Base-by-base conservation (phyloP, 2,329 filamentous ascomycete species). In the Chaetomium strumarium region DNA sequence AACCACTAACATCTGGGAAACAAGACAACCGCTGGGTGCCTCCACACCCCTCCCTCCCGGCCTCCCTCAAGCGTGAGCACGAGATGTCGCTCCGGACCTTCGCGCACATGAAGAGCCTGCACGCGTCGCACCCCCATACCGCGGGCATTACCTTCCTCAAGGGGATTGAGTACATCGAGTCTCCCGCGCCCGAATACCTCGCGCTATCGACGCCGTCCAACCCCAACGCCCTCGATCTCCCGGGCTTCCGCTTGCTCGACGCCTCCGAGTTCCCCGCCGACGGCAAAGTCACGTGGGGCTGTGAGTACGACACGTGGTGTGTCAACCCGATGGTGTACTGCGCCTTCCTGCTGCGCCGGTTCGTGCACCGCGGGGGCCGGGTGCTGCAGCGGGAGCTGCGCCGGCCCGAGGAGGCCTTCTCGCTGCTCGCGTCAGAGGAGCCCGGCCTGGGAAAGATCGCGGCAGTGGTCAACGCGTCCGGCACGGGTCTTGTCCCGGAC, bases 241-340 rank as follows among this genome's bases (percentile, higher is more conserved):
- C 66, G 11, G 70, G 64, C 3, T 77, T 76, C 55, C 63, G 70
- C 24, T 47, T 72, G 13, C 64, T 75, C 34, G 13, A 39, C 19
- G 39, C 47, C 0, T 51, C 62, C 1, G 72, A 77, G 51, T 63
- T 76, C 2, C 76, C 75, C 0, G 67, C 75, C 0, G 68, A 68
- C 64, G 64, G 31, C 12, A 24, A 41, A 20, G 71, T 77, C 1
- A 57, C 51, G n/a, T 67, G 76, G 56, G 78, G 75, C 0, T 76
- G 70, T 44, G 70, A 75, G 60, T 81, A 80, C 58, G 67, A 75
- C 33, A 79, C 77, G 0, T 81, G 75, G 67, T 80, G 76, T 57
- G 67, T 80, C 7, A 78, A 80, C 49, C 69, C 77, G 0, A 79
- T 79, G 59, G 63, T 80, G 5, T 81, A 81, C 61, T 77, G 75